These are phyloP conservation scores for Stellera chamaejasme DNA, from an alignment of 345 rosid species.

Conservation along the genomic window DNA sequence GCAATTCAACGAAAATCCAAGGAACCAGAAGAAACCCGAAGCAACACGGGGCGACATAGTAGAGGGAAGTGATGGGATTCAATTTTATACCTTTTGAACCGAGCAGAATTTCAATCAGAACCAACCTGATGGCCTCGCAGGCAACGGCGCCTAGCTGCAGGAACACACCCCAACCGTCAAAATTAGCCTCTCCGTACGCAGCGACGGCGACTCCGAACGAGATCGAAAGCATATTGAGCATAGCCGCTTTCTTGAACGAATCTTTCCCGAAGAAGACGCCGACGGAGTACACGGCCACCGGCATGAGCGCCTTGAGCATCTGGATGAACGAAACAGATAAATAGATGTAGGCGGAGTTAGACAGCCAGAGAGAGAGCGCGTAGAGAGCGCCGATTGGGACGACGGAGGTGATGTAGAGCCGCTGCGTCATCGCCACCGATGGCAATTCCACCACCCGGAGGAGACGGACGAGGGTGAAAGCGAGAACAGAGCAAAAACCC, in stretches of 20 bases:
- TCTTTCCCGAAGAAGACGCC: slow-evolving; percentile 44
- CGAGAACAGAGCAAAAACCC: slow-evolving; percentile 82
- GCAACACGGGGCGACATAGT: slow-evolving; percentile 63
- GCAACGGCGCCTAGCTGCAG: slow-evolving; percentile 58
- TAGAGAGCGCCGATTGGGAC: slow-evolving; percentile 92
- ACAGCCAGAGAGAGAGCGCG: slow-evolving; percentile 85
- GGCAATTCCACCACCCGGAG: slow-evolving; percentile 76
- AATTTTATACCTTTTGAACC: slow-evolving; percentile 43
- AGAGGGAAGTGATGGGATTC: slow-evolving; percentile 56
- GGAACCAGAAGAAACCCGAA: slow-evolving; percentile 47
- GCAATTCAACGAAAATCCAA: slow-evolving; percentile 51
- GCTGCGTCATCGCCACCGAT: slow-evolving; percentile 63
- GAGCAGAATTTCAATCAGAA: slow-evolving; percentile 54
- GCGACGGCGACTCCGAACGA: slow-evolving; percentile 58
- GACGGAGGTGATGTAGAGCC: slow-evolving; percentile 69
- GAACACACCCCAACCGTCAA: slow-evolving; percentile 49
- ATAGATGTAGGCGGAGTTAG: slow-evolving; percentile 91
- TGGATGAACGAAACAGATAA: slow-evolving; percentile 94
- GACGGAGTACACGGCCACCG: slow-evolving; percentile 86
- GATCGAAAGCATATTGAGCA: slow-evolving; percentile 56
- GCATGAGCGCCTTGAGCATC: slow-evolving; percentile 96
- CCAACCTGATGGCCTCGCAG: slow-evolving; percentile 56
- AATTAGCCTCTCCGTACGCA: slow-evolving; percentile 59
- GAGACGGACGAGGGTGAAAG: slow-evolving; percentile 69
- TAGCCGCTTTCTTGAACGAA: slow-evolving; percentile 35